Evolutionary conservation across 2,329 filamentous ascomycete species (phyloP).

Genomic region (Teratosphaeriaceae sp.): DNA sequence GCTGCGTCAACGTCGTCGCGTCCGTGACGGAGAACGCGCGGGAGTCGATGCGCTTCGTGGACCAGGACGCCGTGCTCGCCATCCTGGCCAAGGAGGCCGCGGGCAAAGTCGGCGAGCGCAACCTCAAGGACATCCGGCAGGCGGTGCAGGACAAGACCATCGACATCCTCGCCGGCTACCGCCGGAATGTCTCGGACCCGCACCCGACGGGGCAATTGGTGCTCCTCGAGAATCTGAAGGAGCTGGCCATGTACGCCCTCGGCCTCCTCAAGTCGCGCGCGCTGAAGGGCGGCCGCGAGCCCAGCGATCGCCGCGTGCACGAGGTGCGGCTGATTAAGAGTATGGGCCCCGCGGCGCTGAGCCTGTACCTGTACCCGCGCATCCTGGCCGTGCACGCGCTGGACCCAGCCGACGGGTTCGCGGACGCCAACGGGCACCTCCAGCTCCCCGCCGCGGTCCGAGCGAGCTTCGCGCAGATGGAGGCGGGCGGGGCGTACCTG

Average conservation of each 20-base stretch:
- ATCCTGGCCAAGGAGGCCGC: conserved; percentile 92
- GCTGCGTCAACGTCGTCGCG: conserved; percentile 89
- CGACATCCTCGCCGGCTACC: conserved; percentile 84
- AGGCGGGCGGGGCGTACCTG: conserved; percentile 88
- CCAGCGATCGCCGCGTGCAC: conserved; percentile 82
- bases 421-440: conserved; percentile 84
- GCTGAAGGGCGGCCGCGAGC: conserved; percentile 86
- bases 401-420: conserved; percentile 79
- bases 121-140: conserved; percentile 77
- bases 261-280: conserved; percentile 83
- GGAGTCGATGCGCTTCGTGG: conserved; percentile 84
- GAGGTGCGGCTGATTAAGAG: conserved; percentile 85
- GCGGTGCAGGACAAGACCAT: conserved; percentile 85
- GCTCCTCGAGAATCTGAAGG: conserved; percentile 90
- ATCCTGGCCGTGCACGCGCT: conserved; percentile 91
- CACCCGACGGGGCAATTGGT: conserved; percentile 91
- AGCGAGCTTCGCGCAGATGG: conserved; percentile 78
- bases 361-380: conserved; percentile 88
- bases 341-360: conserved; percentile 80
- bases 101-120: conserved; percentile 65
- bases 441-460: conserved; percentile 75
- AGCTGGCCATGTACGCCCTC: conserved; percentile 94
- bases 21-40: conserved; percentile 80
- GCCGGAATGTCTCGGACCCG: conserved; percentile 81
- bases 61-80: conserved; percentile 86